Evolutionary conservation across 108 stramenopile species (phyloP).

Genomic region (Hondaea fermentalgiana): DNA sequence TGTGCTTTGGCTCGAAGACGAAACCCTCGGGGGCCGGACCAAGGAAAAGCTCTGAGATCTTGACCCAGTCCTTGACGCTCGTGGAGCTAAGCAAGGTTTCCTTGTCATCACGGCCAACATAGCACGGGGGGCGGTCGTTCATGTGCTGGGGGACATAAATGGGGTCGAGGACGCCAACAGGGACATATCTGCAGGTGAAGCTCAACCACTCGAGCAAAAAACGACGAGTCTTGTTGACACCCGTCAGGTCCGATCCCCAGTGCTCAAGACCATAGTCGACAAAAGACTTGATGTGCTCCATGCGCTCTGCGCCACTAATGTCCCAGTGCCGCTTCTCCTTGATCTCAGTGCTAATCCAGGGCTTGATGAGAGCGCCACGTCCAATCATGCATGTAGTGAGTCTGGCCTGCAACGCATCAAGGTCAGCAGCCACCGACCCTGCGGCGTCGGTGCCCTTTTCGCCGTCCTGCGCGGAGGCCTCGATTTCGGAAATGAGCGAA

Average conservation of each 20-base stretch:
- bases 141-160: conserved; percentile 69
- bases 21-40: conserved; percentile 83
- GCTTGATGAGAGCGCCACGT: conserved; percentile 92
- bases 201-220: conserved; percentile 95
- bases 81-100: conserved; percentile 63
- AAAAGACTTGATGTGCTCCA: conserved; percentile 86
- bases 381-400: conserved; percentile 85
- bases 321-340: conserved; percentile 88
- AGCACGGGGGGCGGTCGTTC: conserved; percentile 77
- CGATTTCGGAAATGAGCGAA: background rate
- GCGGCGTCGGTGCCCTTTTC: background rate
- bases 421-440: background rate
- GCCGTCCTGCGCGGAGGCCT: background rate
- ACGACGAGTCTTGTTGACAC: conserved; percentile 81
- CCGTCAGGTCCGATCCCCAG: conserved; percentile 91
- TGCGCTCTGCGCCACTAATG: conserved; percentile 77
- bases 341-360: conserved; percentile 94
- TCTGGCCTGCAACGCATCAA: conserved; percentile 29
- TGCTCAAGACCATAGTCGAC: conserved; percentile 84
- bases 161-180: conserved; percentile 78
- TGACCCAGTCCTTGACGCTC: conserved; percentile 80
- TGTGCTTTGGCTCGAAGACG: conserved; percentile 83
- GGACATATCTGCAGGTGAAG: conserved; percentile 83
- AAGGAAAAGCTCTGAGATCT: conserved; percentile 86
- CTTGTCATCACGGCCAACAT: conserved; percentile 64